phyloP scores from a whole-genome alignment of 345 rosid genomes.

The Turritis glabra region DNA sequence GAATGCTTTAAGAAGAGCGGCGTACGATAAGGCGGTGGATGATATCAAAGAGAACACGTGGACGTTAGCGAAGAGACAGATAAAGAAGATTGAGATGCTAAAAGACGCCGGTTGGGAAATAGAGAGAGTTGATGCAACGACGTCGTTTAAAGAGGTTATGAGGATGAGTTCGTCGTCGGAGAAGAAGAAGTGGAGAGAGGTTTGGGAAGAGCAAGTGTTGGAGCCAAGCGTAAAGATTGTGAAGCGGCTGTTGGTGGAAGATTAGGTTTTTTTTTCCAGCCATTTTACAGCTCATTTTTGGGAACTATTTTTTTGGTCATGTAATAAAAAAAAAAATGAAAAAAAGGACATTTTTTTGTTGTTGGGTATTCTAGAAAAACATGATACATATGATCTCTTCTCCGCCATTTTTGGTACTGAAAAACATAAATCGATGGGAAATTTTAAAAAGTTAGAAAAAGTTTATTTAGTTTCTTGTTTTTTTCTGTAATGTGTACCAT shows the following conservation, averaged over 20 bases:
- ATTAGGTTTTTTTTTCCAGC: conserved; percentile 55
- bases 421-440: conserved; percentile 4
- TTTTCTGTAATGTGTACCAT: background rate
- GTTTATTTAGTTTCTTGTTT: background rate
- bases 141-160: conserved; percentile 53
- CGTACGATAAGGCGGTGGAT: conserved; percentile 68
- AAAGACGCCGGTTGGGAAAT: conserved; percentile 71
- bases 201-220: conserved; percentile 76
- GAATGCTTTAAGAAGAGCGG: conserved; percentile 39
- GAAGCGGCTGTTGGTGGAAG: conserved; percentile 63
- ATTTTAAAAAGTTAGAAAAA: background rate
- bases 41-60: conserved; percentile 80
- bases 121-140: conserved; percentile 75
- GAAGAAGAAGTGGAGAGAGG: conserved; percentile 46
- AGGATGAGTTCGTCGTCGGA: conserved; percentile 39
- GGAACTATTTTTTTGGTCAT: conserved; percentile 1
- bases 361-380: conserved; percentile 10
- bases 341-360: background rate
- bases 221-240: conserved; percentile 84
- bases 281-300: conserved; percentile 42
- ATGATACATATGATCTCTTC: conserved; percentile 17
- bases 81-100: conserved; percentile 62
- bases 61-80: conserved; percentile 73
- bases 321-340: background rate
- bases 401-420: conserved; percentile 35